phyloP scores from a whole-genome alignment of 164 flowering plant genomes.

The Warburgia ugandensis region DNA sequence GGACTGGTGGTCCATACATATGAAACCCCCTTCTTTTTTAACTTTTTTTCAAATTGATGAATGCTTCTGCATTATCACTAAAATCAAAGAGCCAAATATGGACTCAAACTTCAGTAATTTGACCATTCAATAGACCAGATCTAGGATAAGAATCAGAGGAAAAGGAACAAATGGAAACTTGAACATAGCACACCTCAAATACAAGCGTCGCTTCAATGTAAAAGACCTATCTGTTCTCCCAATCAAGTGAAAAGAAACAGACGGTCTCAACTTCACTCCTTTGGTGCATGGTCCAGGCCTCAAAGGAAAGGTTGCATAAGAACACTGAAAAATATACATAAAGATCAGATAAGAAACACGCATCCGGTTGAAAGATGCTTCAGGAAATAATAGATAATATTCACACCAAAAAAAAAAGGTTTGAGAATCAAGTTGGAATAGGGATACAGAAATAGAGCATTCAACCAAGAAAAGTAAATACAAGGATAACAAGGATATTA shows the following conservation, averaged over 20 bases:
- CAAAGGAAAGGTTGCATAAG: slow-evolving; percentile 24
- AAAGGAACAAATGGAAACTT: neutral
- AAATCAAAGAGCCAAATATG: neutral
- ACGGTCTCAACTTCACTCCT: slow-evolving; percentile 23
- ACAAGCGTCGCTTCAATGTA: slow-evolving; percentile 12
- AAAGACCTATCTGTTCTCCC: slow-evolving; percentile 19
- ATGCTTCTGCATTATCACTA: neutral
- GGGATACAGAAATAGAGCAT: too few relatives aligned
- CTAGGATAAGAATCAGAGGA: neutral
- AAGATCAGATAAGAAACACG: neutral
- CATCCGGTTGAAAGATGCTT: too few relatives aligned
- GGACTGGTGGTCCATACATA: too few relatives aligned
- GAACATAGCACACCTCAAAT: slow-evolving; percentile 26
- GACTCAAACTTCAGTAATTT: neutral
- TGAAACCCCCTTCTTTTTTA: too few relatives aligned
- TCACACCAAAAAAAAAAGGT: too few relatives aligned
- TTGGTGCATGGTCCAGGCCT: slow-evolving; percentile 25
- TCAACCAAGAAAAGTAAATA: too few relatives aligned
- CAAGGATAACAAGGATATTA: too few relatives aligned
- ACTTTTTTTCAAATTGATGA: neutral
- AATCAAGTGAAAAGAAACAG: slow-evolving; percentile 17
- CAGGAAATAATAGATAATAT: too few relatives aligned
- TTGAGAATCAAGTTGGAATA: too few relatives aligned
- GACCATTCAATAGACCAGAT: neutral
- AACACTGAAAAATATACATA: slow-evolving; percentile 26